Conservation (phyloP, 805 yeast genomes). For the Zygosaccharomyces pseudorouxii region DNA sequence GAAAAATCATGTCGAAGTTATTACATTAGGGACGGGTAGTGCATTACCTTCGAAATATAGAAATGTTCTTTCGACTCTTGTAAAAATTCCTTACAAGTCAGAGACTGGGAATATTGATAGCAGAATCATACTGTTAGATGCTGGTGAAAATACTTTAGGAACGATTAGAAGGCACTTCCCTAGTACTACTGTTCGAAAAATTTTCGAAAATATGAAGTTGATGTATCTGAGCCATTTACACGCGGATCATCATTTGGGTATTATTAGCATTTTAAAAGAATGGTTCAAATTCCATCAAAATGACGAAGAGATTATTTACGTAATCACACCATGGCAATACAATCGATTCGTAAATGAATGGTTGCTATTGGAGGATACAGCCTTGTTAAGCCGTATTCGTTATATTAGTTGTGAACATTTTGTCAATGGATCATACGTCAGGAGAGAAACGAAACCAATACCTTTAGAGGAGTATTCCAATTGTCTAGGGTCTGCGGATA, state of each 20-base stretch:
- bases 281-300: constrained; percentile 51
- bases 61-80: constrained; percentile 76
- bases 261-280: constrained; percentile 58
- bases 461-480: constrained; percentile 24
- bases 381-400: constrained; percentile 41
- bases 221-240: constrained; percentile 85
- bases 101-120: constrained; percentile 34
- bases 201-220: constrained; percentile 58
- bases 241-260: constrained; percentile 95
- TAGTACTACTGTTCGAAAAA: constrained; percentile 36
- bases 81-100: constrained; percentile 56
- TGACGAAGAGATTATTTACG: constrained; percentile 42
- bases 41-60: constrained; percentile 81
- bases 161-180: constrained; percentile 60
- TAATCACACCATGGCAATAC: constrained; percentile 75
- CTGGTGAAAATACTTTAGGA: constrained; percentile 93
- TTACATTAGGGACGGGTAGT: constrained; percentile 89
- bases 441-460: constrained; percentile 32
- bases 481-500: constrained; percentile 8
- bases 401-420: constrained; percentile 62
- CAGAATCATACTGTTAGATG: constrained; percentile 66
- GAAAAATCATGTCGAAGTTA: constrained; percentile 55
- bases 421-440: constrained; percentile 35
- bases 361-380: constrained; percentile 45
- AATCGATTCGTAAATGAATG: constrained; percentile 66